These are phyloP conservation scores for Gymnopilus dilepis DNA, from an alignment of 768 basidiomycete genomes.

Conservation along the genomic window DNA sequence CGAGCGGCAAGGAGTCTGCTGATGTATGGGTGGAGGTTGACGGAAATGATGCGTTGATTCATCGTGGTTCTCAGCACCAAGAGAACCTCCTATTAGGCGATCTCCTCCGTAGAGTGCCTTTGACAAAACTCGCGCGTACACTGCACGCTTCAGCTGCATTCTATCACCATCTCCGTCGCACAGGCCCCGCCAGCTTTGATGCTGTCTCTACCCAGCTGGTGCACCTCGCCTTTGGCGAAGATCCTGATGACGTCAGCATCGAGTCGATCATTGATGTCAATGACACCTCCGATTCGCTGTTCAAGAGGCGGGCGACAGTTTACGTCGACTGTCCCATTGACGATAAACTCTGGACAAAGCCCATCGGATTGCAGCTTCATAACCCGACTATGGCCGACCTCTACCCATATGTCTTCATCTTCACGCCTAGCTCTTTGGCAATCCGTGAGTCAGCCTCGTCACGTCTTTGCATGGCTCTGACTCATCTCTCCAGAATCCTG, in stretches of 20 bases:
- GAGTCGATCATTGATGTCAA: neutral
- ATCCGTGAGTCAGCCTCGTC: neutral
- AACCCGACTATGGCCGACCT: neutral
- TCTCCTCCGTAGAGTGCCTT: neutral
- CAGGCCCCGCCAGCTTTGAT: neutral
- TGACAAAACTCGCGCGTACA: neutral
- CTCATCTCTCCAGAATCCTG: neutral
- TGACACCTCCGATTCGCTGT: neutral
- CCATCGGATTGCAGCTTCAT: neutral
- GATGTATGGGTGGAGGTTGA: neutral
- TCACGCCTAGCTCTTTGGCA: neutral
- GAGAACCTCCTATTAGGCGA: neutral
- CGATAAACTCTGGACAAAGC: neutral
- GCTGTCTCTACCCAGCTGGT: neutral
- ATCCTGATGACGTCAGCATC: neutral
- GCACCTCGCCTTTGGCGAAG: neutral
- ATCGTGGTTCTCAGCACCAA: neutral
- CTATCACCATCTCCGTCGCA: neutral
- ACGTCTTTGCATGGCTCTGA: neutral
- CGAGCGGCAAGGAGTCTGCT: neutral
- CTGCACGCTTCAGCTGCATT: neutral
- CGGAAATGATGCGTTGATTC: neutral
- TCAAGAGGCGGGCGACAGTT: neutral
- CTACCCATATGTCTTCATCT: neutral
- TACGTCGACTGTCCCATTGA: neutral